Conservation (phyloP, 768 basidiomycete species). For the Galerina marginata region DNA sequence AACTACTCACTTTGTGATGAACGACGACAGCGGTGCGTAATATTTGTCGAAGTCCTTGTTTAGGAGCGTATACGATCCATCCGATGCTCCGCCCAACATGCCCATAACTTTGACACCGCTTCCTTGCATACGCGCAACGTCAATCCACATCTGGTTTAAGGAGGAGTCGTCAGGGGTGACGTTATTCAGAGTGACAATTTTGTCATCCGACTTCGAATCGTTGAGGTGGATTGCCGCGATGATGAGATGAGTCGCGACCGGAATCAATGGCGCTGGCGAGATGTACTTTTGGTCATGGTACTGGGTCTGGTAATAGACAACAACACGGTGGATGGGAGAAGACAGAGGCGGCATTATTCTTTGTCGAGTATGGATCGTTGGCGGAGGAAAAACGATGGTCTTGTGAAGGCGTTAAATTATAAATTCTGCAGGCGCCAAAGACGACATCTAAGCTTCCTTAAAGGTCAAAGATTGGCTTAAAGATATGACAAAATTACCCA, state of each 20-base stretch:
- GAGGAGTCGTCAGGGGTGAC: constrained; percentile 10
- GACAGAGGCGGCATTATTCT: too few species aligned
- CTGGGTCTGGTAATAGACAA: neutral
- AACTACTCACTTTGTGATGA: neutral
- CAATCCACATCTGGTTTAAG: neutral
- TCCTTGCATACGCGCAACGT: neutral
- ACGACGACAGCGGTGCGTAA: neutral
- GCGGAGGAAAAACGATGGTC: too few species aligned
- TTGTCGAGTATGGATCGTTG: too few species aligned
- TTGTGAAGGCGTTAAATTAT: too few species aligned
- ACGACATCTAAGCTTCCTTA: too few species aligned
- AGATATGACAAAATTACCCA: too few species aligned
- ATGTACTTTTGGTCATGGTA: neutral
- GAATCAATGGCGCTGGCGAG: neutral
- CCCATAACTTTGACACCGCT: neutral
- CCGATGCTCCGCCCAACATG: neutral
- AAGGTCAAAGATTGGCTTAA: too few species aligned
- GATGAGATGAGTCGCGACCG: neutral
- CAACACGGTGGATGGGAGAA: constrained; percentile 22
- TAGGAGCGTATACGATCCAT: neutral
- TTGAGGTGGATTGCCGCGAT: neutral
- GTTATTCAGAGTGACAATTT: neutral
- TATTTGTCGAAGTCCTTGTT: neutral
- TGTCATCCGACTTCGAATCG: neutral
- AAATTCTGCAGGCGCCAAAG: too few species aligned